Percentiles rank a stretch among this genome's conserved stretches.
Evolutionary conservation across 257 asterid species (phyloP).

Genomic region (Solanum arcanum): DNA sequence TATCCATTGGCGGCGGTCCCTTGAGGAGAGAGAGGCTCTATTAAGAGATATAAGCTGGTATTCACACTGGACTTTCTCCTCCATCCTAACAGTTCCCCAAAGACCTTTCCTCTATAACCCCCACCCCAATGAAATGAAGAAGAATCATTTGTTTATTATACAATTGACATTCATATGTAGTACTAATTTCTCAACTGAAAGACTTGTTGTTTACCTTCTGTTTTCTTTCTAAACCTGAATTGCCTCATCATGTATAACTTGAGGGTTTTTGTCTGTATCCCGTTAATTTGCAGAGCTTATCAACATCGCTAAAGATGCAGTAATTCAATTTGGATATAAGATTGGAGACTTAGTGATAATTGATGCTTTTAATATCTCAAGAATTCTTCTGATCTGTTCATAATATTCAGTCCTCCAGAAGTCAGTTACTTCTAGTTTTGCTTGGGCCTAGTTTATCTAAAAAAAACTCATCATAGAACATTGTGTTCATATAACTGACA

Average conservation of each 20-base stretch:
- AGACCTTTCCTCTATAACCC: background rate
- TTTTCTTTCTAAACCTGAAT: background rate
- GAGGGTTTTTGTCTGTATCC: background rate
- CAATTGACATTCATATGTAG: background rate
- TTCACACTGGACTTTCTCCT: background rate
- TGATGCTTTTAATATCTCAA: background rate
- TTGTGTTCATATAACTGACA: background rate
- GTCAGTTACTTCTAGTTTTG: background rate
- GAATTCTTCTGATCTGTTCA: background rate
- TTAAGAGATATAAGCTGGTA: conserved; percentile 94
- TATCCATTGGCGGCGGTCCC: conserved; percentile 91
- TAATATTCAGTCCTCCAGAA: background rate
- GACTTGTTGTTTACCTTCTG: background rate
- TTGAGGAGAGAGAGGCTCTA: conserved; percentile 91
- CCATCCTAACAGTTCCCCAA: background rate
- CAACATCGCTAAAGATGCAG: background rate
- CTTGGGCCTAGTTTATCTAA: background rate
- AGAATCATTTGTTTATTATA: background rate
- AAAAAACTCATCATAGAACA: background rate
- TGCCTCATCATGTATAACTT: background rate
- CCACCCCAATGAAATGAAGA: background rate
- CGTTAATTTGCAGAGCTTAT: background rate
- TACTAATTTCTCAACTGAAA: background rate
- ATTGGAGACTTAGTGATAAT: background rate
- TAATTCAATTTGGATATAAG: background rate